Conservation (phyloP, 1,139 yeast genomes). For the Taphrina pruni region DNA sequence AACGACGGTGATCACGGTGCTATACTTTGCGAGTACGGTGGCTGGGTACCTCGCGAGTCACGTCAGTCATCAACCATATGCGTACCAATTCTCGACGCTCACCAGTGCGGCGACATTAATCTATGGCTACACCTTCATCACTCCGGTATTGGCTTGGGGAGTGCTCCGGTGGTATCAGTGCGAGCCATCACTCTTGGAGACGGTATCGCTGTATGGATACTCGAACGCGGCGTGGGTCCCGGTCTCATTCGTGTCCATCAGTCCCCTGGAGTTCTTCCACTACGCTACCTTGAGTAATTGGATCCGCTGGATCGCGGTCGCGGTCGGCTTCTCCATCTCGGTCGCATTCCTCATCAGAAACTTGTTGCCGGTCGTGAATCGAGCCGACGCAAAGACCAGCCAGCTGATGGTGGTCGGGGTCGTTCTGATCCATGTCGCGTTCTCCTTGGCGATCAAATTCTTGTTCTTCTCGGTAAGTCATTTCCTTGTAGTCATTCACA, state of each 20-base stretch:
- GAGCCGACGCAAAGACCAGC: conserved; percentile 51
- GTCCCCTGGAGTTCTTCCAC: conserved; percentile 53
- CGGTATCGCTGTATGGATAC: conserved; percentile 74
- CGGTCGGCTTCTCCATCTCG: conserved; percentile 53
- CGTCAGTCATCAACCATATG: conserved; percentile 57
- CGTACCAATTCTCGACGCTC: conserved; percentile 66
- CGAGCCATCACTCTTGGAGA: conserved; percentile 53
- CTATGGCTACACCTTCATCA: conserved; percentile 72
- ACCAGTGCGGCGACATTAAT: conserved; percentile 69
- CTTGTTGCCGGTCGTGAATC: conserved; percentile 50
- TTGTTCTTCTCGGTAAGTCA: conserved; percentile 49
- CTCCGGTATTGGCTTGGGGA: conserved; percentile 64
- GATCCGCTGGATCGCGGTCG: conserved; percentile 53
- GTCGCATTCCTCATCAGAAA: conserved; percentile 54
- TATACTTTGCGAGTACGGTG: conserved; percentile 74
- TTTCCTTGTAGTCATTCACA: not conserved
- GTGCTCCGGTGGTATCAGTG: conserved; percentile 56
- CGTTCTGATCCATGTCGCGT: conserved; percentile 52
- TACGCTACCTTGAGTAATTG: conserved; percentile 51
- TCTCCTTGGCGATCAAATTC: conserved; percentile 54
- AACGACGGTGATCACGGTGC: conserved; percentile 71
- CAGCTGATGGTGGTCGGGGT: conserved; percentile 50
- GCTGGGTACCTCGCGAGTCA: conserved; percentile 60
- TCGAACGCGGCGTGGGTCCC: conserved; percentile 81
- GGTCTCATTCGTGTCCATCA: conserved; percentile 61